Evolutionary conservation across 805 yeast species (phyloP).

Genomic region (Cyberlindnera xishuangbannaensis): DNA sequence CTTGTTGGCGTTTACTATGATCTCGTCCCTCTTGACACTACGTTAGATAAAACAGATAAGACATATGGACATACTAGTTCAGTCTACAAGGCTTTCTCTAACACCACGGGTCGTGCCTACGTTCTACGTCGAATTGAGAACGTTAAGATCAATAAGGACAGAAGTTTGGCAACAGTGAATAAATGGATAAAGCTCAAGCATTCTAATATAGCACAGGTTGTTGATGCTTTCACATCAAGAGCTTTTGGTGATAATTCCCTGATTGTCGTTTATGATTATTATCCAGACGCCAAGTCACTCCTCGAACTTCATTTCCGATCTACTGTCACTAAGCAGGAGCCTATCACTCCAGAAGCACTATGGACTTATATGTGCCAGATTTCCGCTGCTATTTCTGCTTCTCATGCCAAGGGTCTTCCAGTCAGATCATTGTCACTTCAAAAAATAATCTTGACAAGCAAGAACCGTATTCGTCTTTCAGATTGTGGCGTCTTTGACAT

Average conservation of each 20-base stretch:
- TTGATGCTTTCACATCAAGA: constrained; percentile 82
- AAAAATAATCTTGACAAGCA: constrained; percentile 68
- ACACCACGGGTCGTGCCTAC: constrained; percentile 71
- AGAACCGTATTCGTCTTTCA: constrained; percentile 64
- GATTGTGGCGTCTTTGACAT: constrained; percentile 71
- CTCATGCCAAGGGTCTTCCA: constrained; percentile 60
- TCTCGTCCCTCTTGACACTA: constrained; percentile 70
- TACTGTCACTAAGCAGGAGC: constrained; percentile 34
- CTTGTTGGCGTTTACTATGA: constrained; percentile 80
- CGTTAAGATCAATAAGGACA: constrained; percentile 48
- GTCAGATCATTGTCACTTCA: constrained; percentile 59
- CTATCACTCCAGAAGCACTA: constrained; percentile 54
- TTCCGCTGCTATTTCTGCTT: constrained; percentile 56
- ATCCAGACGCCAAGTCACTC: constrained; percentile 69
- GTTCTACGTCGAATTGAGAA: constrained; percentile 69
- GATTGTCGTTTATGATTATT: constrained; percentile 77
- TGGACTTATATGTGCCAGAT: constrained; percentile 80
- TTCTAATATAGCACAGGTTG: constrained; percentile 59
- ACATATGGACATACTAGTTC: constrained; percentile 52
- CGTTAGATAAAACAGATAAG: constrained; percentile 28
- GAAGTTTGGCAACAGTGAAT: constrained; percentile 53
- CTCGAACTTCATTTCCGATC: constrained; percentile 59
- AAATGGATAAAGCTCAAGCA: constrained; percentile 56
- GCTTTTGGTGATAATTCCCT: constrained; percentile 79
- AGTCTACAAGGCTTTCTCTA: constrained; percentile 75